Evolutionary conservation across 768 basidiomycete species (phyloP).

Genomic region (Boletus vinaceobasis): DNA sequence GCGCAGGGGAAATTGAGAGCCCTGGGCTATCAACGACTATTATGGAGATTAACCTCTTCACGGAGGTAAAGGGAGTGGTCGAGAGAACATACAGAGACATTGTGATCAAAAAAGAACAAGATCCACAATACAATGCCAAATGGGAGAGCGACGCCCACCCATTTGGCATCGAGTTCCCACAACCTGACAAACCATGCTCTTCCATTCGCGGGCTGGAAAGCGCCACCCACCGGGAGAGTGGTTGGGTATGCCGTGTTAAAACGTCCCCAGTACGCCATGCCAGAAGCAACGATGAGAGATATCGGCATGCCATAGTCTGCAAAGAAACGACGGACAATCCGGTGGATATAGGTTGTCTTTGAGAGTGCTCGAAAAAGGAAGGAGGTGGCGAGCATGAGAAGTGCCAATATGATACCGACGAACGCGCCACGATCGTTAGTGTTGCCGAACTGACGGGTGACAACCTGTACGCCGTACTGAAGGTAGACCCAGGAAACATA

Average conservation of each 20-base stretch:
- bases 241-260: slow-evolving; percentile 58
- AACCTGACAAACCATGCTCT: slow-evolving; percentile 83
- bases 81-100: slow-evolving; percentile 64
- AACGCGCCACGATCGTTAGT: slow-evolving; percentile 47
- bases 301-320: slow-evolving; percentile 93
- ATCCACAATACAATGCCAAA: slow-evolving; percentile 89
- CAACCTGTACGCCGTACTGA: slow-evolving; percentile 85
- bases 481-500: slow-evolving; percentile 90
- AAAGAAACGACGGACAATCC: slow-evolving; percentile 69
- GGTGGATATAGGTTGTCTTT: slow-evolving; percentile 63
- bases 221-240: slow-evolving; percentile 65
- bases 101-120: slow-evolving; percentile 94
- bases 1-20: slow-evolving; percentile 81
- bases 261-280: slow-evolving; percentile 82
- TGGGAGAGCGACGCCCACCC: slow-evolving; percentile 85
- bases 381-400: slow-evolving; percentile 71
- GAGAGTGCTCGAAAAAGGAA: slow-evolving; percentile 73
- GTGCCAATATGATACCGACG: slow-evolving; percentile 68
- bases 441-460: slow-evolving; percentile 63
- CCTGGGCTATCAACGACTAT: slow-evolving; percentile 89
- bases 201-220: slow-evolving; percentile 69
- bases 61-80: background rate
- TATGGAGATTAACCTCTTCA: background rate
- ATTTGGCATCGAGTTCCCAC: slow-evolving; percentile 85
- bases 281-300: slow-evolving; percentile 70